A percentile compares a stretch with the other conserved stretches of the same genome.
Conservation (phyloP, 805 yeast genomes). For the Suhomyces pyralidae region DNA sequence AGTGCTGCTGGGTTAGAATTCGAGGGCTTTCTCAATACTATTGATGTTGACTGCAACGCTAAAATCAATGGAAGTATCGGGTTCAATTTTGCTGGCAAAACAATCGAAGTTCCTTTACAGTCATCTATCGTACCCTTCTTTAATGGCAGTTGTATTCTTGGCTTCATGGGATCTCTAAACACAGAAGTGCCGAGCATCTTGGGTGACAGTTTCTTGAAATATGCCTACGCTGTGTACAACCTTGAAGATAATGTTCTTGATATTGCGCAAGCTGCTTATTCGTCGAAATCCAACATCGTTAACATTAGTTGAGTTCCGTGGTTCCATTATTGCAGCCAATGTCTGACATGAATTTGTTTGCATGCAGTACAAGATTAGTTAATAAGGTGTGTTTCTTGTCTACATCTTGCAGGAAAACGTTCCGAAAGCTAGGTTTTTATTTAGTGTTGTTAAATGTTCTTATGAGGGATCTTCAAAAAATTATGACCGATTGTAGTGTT, state of each 20-base stretch:
- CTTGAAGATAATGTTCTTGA: slow-evolving; percentile 55
- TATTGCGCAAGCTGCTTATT: slow-evolving; percentile 33
- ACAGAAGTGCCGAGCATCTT: no score
- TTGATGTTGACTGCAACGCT: background rate
- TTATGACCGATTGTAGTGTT: no score
- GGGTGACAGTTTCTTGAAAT: slow-evolving; percentile 46
- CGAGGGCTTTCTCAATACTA: rapidly evolving
- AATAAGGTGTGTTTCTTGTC: no score
- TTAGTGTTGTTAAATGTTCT: no score
- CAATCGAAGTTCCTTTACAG: slow-evolving; percentile 3
- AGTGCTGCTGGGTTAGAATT: background rate
- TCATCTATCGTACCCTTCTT: background rate
- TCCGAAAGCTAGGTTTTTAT: no score
- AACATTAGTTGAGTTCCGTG: background rate
- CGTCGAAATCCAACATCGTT: slow-evolving; percentile 9
- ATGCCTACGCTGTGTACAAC: slow-evolving; percentile 46
- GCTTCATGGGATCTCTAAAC: background rate
- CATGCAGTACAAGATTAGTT: background rate
- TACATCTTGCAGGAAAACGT: no score
- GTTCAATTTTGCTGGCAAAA: slow-evolving; percentile 7
- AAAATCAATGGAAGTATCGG: background rate
- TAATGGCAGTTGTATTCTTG: background rate
- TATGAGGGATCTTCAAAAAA: no score
- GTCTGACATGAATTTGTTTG: background rate
- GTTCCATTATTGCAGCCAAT: background rate